Conservation (phyloP, 2,329 filamentous ascomycete genomes). For the Tolypocladium capitatum region DNA sequence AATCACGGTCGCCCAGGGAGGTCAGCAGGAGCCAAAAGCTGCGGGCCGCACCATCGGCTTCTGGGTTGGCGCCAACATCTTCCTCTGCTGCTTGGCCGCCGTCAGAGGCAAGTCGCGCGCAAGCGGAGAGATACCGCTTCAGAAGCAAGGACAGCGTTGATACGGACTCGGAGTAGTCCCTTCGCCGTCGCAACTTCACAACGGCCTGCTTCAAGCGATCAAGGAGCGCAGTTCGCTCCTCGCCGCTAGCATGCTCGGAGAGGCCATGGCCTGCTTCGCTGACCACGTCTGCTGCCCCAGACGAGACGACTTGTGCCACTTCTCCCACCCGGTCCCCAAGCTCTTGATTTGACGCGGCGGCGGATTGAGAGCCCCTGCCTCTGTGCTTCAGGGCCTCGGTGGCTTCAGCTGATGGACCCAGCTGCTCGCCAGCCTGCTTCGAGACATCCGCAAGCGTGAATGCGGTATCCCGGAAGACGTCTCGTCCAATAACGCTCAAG, state of each 20-base stretch:
- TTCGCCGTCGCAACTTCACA: constrained; percentile 56
- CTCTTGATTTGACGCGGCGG: constrained; percentile 46
- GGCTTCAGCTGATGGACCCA: constrained; percentile 56
- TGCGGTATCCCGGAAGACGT: constrained; percentile 79
- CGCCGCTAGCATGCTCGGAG: constrained; percentile 58
- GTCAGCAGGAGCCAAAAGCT: constrained; percentile 73
- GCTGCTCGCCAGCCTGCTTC: constrained; percentile 55
- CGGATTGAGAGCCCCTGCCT: constrained; percentile 9
- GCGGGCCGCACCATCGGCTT: constrained; percentile 59
- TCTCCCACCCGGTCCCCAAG: constrained; percentile 43
- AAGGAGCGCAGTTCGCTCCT: constrained; percentile 60
- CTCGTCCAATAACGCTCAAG: constrained; percentile 61
- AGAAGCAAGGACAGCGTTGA: constrained; percentile 64
- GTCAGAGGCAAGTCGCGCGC: constrained; percentile 60
- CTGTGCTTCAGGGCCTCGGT: constrained; percentile 30
- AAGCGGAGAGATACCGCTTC: constrained; percentile 63
- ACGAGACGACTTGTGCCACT: constrained; percentile 37
- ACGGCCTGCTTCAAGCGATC: constrained; percentile 67
- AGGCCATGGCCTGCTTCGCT: constrained; percentile 54
- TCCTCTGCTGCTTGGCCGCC: constrained; percentile 53
- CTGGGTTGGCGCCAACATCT: constrained; percentile 60
- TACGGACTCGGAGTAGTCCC: constrained; percentile 78
- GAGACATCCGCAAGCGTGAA: constrained; percentile 66
- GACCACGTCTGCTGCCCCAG: constrained; percentile 39
- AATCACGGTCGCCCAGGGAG: constrained; percentile 59